phyloP scores from a whole-genome alignment of 441 rosid genomes.

The Geranium incanum region DNA sequence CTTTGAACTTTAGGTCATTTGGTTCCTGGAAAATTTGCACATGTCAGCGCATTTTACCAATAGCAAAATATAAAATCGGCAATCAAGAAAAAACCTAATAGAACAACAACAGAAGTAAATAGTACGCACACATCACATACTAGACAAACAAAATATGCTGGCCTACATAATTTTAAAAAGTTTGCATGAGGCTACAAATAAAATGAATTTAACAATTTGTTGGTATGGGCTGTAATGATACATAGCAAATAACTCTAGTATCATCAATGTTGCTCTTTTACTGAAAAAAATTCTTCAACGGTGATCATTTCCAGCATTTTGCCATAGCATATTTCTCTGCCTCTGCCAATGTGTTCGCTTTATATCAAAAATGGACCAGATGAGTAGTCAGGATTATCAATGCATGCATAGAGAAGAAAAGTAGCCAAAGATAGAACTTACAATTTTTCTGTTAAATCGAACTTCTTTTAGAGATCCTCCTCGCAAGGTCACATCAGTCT shows the following conservation, averaged over 20 bases:
- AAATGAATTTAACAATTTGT: neutral
- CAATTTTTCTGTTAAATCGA: conserved; percentile 69
- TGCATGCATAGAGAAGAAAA: conserved; percentile 9
- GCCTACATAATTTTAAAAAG: too few relatives aligned
- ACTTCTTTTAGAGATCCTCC: conserved; percentile 60
- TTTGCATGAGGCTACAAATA: neutral
- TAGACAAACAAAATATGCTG: too few relatives aligned
- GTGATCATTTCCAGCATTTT: conserved; percentile 2
- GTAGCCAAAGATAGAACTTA: conserved; percentile 34
- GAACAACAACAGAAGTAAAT: neutral
- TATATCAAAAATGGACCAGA: neutral
- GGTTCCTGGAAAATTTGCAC: conserved; percentile 45
- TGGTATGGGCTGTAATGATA: neutral
- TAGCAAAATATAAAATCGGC: neutral
- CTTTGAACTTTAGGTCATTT: conserved; percentile 71
- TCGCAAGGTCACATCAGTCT: conserved; percentile 44
- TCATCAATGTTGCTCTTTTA: neutral
- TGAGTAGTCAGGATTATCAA: conserved; percentile 4
- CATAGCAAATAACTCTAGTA: neutral
- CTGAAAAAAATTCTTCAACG: neutral
- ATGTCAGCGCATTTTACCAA: neutral
- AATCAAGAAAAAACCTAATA: neutral
- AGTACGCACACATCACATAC: too few relatives aligned
- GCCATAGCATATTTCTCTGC: neutral
- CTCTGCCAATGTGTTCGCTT: neutral